Evolutionary conservation across 495 filamentous ascomycete genomes (phyloP).

Genomic region (Daldinia vernicosa): DNA sequence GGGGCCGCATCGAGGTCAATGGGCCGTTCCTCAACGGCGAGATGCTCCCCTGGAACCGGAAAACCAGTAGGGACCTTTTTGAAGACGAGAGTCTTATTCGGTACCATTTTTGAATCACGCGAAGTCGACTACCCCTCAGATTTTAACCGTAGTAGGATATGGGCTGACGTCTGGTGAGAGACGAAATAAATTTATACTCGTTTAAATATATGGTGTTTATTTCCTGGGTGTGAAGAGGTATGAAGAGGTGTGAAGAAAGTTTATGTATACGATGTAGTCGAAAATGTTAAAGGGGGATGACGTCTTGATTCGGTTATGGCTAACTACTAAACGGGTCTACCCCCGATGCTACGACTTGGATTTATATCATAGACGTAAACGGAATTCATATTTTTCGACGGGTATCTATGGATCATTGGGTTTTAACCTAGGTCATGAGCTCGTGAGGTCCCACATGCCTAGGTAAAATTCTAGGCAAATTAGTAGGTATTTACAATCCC

Average conservation of each 20-base stretch:
- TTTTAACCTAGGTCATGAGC: constrained; percentile 1
- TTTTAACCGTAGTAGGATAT: not conserved
- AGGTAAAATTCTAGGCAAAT: constrained; percentile 7
- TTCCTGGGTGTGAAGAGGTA: not conserved
- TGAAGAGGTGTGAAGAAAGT: not conserved
- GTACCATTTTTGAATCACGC: constrained; percentile 48
- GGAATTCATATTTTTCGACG: not conserved
- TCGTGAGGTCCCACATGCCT: constrained; percentile 25
- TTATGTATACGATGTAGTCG: not conserved
- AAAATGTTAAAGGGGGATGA: not conserved
- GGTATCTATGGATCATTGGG: constrained; percentile 3
- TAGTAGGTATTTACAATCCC: not conserved
- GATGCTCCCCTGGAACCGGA: constrained; percentile 77
- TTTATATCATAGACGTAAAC: not conserved
- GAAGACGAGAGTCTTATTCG: constrained; percentile 87
- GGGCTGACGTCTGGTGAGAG: not conserved
- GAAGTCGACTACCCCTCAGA: not conserved
- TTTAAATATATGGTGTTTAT: not conserved
- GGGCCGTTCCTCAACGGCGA: constrained; percentile 70
- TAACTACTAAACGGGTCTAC: constrained; percentile 3
- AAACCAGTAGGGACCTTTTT: constrained; percentile 72
- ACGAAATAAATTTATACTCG: not conserved
- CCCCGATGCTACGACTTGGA: not conserved
- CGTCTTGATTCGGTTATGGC: constrained; percentile 6
- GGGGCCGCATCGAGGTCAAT: constrained; percentile 73